A percentile compares a stretch with the other conserved stretches of the same genome.
These are phyloP conservation scores for Suillus subaureus DNA, from an alignment of 768 basidiomycete species.

Conservation along the genomic window DNA sequence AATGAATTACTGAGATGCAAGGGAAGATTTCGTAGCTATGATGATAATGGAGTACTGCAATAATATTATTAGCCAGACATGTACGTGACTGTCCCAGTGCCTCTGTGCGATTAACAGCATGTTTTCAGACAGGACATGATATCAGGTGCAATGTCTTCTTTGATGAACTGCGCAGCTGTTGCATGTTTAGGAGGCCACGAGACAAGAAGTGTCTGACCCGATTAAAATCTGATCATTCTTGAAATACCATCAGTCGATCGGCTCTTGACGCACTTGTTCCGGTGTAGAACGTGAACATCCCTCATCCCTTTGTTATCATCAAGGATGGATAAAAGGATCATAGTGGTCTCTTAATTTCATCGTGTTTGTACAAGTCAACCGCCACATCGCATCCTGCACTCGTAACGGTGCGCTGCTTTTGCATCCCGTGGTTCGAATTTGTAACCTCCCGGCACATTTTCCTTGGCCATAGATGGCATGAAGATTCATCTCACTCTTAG, in stretches of 20 bases:
- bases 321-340: neutral
- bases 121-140: slow-evolving; percentile 35
- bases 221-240: neutral
- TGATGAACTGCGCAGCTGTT: slow-evolving; percentile 26
- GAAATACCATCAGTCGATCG: neutral
- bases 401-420: neutral
- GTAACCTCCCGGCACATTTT: neutral
- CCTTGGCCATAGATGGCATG: neutral
- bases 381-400: neutral
- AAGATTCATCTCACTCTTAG: neutral
- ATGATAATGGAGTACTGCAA: slow-evolving; percentile 35
- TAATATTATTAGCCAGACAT: slow-evolving; percentile 42
- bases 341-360: neutral
- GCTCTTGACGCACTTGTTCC: neutral
- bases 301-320: neutral
- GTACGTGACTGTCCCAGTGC: slow-evolving; percentile 22
- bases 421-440: neutral
- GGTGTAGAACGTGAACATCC: neutral
- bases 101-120: neutral
- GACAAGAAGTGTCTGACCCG: neutral
- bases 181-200: neutral
- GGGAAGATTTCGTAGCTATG: slow-evolving; percentile 22
- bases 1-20: slow-evolving; percentile 32
- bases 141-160: slow-evolving; percentile 37
- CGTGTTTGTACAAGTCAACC: neutral